phyloP scores from a whole-genome alignment of 2,329 filamentous ascomycete species.

The Aspergillus terreus region DNA sequence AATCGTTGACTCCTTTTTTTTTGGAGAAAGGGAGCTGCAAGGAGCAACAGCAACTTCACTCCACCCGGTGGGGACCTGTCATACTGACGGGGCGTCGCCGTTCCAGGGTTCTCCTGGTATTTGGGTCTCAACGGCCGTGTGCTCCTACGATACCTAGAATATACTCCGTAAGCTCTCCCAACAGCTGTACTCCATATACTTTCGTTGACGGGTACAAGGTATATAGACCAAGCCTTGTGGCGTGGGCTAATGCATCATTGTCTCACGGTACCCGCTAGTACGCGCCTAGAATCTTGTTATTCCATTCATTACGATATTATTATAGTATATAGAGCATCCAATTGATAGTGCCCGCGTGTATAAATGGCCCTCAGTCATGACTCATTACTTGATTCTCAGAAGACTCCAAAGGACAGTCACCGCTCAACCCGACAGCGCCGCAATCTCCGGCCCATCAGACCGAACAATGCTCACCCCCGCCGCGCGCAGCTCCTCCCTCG shows the following conservation, averaged over 20 bases:
- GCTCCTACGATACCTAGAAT: too few relatives aligned
- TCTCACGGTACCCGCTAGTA: not conserved
- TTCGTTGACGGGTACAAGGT: not conserved
- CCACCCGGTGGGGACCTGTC: conserved; percentile 4
- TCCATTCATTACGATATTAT: not conserved
- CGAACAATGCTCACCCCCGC: conserved; percentile 62
- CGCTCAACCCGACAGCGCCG: conserved; percentile 37
- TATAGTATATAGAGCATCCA: not conserved
- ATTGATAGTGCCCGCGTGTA: too few relatives aligned
- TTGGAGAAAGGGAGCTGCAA: not conserved
- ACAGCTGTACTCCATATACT: too few relatives aligned
- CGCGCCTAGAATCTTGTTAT: not conserved
- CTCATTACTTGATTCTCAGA: too few relatives aligned
- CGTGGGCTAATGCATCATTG: conserved; percentile 4
- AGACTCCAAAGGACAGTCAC: not conserved
- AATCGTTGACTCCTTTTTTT: not conserved
- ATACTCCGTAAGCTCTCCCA: too few relatives aligned
- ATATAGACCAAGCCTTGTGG: conserved; percentile 8
- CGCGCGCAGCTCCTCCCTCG: conserved; percentile 52
- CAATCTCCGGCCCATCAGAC: conserved; percentile 55
- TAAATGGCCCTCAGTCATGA: too few relatives aligned
- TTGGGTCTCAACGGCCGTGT: too few relatives aligned
- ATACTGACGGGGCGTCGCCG: not conserved
- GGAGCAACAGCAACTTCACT: not conserved
- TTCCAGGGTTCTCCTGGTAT: too few relatives aligned